Percentiles rank a stretch among this genome's conserved stretches.
Evolutionary conservation across 2,329 filamentous ascomycete species (phyloP).

Genomic region (Colletotrichum kahawae): DNA sequence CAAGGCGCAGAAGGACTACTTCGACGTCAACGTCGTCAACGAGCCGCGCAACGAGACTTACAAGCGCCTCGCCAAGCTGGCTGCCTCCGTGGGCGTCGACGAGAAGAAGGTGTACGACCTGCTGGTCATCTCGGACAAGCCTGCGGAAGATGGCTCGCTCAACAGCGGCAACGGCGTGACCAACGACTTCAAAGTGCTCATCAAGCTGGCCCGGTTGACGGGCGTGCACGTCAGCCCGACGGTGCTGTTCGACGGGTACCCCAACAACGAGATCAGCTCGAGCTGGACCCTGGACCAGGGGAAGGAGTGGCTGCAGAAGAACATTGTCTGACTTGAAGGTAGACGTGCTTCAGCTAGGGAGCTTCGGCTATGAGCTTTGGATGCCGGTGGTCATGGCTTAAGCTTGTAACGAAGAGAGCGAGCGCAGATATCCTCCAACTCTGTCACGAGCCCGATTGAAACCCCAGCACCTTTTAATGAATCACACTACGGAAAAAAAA

Average conservation of each 20-base stretch:
- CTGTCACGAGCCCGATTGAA: background rate
- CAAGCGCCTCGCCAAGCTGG: conserved; percentile 77
- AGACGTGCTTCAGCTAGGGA: background rate
- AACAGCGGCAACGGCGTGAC: conserved; percentile 86
- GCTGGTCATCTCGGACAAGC: conserved; percentile 72
- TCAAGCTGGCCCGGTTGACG: conserved; percentile 79
- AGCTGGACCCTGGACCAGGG: conserved; percentile 82
- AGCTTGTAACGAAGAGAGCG: background rate
- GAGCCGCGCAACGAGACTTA: conserved; percentile 89
- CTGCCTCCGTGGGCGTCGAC: conserved; percentile 69
- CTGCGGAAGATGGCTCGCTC: conserved; percentile 68
- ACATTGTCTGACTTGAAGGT: conserved; percentile 41
- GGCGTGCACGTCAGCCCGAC: conserved; percentile 93
- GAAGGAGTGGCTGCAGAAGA: conserved; percentile 78
- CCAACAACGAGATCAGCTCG: conserved; percentile 79
- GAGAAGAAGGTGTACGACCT: conserved; percentile 72
- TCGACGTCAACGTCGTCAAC: conserved; percentile 83
- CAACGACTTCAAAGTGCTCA: conserved; percentile 81
- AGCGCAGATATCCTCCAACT: background rate
- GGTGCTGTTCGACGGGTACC: conserved; percentile 84
- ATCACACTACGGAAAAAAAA: background rate
- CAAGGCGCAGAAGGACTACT: conserved; percentile 74
- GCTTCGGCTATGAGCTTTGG: background rate
- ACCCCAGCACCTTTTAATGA: background rate
- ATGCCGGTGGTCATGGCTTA: background rate